These are phyloP conservation scores for Phytophthora pistaciae DNA, from an alignment of 352 stramenopile species.

Conservation along the genomic window DNA sequence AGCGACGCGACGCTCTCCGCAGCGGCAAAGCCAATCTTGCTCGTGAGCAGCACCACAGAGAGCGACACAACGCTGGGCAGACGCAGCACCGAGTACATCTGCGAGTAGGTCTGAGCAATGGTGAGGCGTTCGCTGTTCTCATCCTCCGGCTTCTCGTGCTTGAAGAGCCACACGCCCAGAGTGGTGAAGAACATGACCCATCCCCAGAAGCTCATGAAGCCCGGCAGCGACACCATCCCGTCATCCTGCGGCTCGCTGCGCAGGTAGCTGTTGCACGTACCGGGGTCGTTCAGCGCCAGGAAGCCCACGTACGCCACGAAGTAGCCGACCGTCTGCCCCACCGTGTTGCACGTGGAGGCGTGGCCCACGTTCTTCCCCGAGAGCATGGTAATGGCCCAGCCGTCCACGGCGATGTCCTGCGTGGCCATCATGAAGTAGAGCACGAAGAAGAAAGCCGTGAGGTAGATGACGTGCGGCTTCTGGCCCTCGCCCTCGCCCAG, in stretches of 20 bases:
- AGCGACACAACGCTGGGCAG: conserved; percentile 91
- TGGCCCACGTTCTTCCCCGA: conserved; percentile 96
- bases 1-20: conserved; percentile 92
- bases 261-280: conserved; percentile 92
- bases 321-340: conserved; percentile 98
- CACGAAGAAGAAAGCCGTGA: conserved; percentile 97
- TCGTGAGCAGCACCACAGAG: conserved; percentile 91
- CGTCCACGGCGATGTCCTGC: conserved; percentile 99
- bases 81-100: conserved; percentile 88
- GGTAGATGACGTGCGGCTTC: conserved; percentile 91
- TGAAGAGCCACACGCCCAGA: conserved; percentile 92
- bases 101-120: conserved; percentile 91
- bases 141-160: conserved; percentile 82
- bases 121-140: conserved; percentile 73
- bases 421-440: conserved; percentile 99
- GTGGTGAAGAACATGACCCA: conserved; percentile 95
- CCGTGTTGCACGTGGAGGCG: conserved; percentile 96
- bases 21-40: conserved; percentile 93
- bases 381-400: conserved; percentile 99
- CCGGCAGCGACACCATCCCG: conserved; percentile 86
- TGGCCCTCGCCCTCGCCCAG: conserved; percentile 84
- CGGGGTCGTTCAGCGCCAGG: conserved; percentile 96
- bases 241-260: conserved; percentile 63
- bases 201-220: conserved; percentile 96
- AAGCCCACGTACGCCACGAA: conserved; percentile 99